phyloP scores from a whole-genome alignment of 768 basidiomycete species.

The Obba rivulosa region DNA sequence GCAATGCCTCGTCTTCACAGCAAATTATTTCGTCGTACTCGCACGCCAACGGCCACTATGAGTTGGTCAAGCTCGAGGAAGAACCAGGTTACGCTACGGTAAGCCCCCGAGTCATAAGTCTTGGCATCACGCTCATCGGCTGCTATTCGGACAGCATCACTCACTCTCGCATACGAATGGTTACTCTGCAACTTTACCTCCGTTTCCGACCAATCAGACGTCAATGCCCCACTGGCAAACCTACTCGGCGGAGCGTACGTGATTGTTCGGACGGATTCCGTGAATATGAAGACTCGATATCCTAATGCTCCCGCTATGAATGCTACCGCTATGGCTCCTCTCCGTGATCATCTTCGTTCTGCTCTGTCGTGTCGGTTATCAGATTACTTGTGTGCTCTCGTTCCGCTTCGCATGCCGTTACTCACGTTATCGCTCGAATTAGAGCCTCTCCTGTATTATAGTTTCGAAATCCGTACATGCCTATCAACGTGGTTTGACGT shows the following conservation, averaged over 20 bases:
- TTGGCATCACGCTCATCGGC: constrained; percentile 4
- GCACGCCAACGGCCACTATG: constrained; percentile 25
- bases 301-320: too few species aligned
- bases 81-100: constrained; percentile 50
- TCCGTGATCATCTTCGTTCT: too few species aligned
- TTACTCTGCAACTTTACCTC: constrained; percentile 8
- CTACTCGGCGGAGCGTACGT: not conserved
- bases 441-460: too few species aligned
- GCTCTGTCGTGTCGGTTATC: too few species aligned
- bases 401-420: too few species aligned
- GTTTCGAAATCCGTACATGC: too few species aligned
- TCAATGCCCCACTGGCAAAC: constrained; percentile 12
- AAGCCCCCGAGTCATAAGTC: constrained; percentile 16
- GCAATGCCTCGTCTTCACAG: constrained; percentile 8
- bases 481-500: too few species aligned
- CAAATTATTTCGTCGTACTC: constrained; percentile 14
- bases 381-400: too few species aligned
- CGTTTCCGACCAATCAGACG: constrained; percentile 5
- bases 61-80: constrained; percentile 64
- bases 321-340: too few species aligned
- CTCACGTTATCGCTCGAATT: too few species aligned
- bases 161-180: constrained; percentile 6
- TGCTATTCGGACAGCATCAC: constrained; percentile 3
- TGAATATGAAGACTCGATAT: too few species aligned
- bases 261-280: too few species aligned